Evolutionary conservation across 73 alveolate genomes (phyloP).

Genomic region (Stentor roeselii): DNA sequence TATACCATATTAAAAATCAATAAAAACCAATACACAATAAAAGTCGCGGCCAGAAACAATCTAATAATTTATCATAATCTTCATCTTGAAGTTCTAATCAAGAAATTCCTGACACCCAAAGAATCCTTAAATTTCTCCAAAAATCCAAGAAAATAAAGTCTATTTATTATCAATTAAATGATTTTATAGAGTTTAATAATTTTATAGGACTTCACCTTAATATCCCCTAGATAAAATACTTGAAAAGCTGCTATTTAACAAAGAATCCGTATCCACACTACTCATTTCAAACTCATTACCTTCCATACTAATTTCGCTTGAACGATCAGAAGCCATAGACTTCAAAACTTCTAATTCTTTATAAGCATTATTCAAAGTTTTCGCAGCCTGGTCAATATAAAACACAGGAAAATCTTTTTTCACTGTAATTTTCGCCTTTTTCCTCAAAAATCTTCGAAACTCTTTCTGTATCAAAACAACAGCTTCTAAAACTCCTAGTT

Average conservation of each 20-base stretch:
- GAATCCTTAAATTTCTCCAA: not conserved
- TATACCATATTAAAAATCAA: too few relatives aligned
- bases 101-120: too few relatives aligned
- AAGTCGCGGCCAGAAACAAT: too few relatives aligned
- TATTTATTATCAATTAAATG: too few relatives aligned
- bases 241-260: conserved; percentile 8
- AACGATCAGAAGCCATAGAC: not conserved
- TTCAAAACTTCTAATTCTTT: not conserved
- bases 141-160: too few relatives aligned
- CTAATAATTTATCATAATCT: too few relatives aligned
- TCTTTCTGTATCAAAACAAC: not conserved
- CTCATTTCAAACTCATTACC: not conserved
- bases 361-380: not conserved
- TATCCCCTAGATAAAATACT: not conserved
- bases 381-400: not conserved
- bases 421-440: not conserved
- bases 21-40: too few relatives aligned
- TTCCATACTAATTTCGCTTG: not conserved
- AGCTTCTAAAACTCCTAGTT: not conserved
- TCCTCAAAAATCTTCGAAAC: not conserved
- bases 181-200: too few relatives aligned
- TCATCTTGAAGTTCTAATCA: too few relatives aligned
- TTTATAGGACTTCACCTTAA: not conserved
- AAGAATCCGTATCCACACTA: not conserved
- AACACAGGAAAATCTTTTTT: not conserved